Evolutionary conservation across 2,329 filamentous ascomycete genomes (phyloP).

Genomic region (Nemania sp.): DNA sequence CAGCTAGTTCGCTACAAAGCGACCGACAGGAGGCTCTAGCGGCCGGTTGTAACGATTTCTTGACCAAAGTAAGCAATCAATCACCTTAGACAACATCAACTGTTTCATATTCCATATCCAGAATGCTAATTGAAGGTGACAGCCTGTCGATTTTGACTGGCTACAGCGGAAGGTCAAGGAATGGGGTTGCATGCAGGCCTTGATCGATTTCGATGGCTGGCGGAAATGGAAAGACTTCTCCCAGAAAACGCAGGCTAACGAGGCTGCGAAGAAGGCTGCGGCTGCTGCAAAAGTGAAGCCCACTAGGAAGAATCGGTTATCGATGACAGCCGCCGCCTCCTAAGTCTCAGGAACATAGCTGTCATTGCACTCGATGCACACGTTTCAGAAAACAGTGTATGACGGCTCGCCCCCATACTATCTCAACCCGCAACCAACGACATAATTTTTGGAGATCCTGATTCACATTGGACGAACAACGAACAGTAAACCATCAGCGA

Average conservation of each 20-base stretch:
- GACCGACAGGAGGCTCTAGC: slow-evolving; percentile 94
- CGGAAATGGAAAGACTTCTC: slow-evolving; percentile 91
- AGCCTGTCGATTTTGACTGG: slow-evolving; percentile 98
- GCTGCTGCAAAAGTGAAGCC: slow-evolving; percentile 40
- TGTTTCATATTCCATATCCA: not conserved
- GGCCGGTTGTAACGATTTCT: slow-evolving; percentile 95
- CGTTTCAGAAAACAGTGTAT: no score
- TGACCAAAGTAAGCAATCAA: slow-evolving; percentile 76
- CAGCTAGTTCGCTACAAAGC: slow-evolving; percentile 90
- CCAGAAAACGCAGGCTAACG: slow-evolving; percentile 49
- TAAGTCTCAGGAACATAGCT: no score
- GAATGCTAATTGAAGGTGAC: slow-evolving; percentile 19
- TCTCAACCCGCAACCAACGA: no score
- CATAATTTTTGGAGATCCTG: no score
- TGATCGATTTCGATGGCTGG: slow-evolving; percentile 99
- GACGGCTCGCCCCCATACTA: no score
- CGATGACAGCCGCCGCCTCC: slow-evolving; percentile 41
- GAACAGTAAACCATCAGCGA: no score
- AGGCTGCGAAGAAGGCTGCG: slow-evolving; percentile 47
- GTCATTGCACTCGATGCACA: no score
- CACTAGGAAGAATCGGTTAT: slow-evolving; percentile 50
- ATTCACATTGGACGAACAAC: no score
- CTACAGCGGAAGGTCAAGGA: slow-evolving; percentile 97
- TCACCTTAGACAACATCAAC: not conserved
- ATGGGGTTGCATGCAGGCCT: slow-evolving; percentile 99